These are phyloP conservation scores for Haplosporangium sp. DNA, from an alignment of 371 early-diverging fungal species.

Conservation along the genomic window DNA sequence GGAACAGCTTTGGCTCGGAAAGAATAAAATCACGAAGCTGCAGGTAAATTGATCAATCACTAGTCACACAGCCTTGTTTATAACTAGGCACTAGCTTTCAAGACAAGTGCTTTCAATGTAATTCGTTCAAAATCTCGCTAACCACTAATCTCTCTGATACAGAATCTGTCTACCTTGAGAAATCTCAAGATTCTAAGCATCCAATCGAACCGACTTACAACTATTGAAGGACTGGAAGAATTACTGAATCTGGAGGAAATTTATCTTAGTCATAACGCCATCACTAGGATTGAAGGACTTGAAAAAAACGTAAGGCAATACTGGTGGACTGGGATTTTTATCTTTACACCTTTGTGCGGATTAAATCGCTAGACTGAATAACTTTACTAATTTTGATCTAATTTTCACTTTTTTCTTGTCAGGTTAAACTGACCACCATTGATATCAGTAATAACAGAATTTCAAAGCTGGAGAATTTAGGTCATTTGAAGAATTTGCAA, in stretches of 20 bases:
- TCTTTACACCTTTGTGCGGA: neutral
- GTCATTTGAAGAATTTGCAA: slow-evolving; percentile 76
- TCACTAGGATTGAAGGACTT: slow-evolving; percentile 81
- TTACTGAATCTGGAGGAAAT: slow-evolving; percentile 84
- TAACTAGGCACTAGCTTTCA: neutral
- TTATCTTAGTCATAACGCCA: slow-evolving; percentile 92
- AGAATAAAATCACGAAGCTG: slow-evolving; percentile 93
- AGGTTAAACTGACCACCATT: slow-evolving; percentile 77
- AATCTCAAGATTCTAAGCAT: slow-evolving; percentile 87
- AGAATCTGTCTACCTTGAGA: slow-evolving; percentile 59
- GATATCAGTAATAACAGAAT: slow-evolving; percentile 90
- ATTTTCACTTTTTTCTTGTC: neutral
- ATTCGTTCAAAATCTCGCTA: neutral
- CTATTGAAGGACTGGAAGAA: slow-evolving; percentile 81
- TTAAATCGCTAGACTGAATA: neutral
- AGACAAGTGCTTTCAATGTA: neutral
- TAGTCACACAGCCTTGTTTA: neutral
- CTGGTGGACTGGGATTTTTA: neutral
- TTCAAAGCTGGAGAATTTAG: slow-evolving; percentile 80
- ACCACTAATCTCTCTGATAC: neutral
- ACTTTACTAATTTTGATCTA: neutral
- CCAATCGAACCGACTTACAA: slow-evolving; percentile 86
- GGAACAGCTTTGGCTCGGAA: slow-evolving; percentile 94
- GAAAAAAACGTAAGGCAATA: slow-evolving; percentile 73
- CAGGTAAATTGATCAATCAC: slow-evolving; percentile 62